Conservation (phyloP, 2,329 filamentous ascomycete genomes). For the Penicillium vulpinum region DNA sequence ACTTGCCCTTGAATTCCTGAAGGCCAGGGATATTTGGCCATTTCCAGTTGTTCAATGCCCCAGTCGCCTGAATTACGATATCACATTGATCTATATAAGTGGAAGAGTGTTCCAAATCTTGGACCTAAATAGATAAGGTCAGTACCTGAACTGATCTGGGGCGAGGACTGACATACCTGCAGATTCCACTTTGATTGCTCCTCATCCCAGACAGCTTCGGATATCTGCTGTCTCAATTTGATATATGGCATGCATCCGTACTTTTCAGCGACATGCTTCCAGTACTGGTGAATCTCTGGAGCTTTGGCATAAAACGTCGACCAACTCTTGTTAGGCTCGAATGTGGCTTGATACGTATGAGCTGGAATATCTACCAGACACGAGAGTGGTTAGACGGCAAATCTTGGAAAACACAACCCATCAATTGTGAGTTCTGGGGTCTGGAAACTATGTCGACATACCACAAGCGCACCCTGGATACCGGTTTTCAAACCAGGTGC, state of each 20-base stretch:
- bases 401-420: too few species aligned
- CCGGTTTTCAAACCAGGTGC: slow-evolving; percentile 38
- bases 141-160: not conserved
- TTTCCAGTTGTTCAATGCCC: slow-evolving; percentile 45
- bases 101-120: slow-evolving; percentile 24
- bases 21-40: slow-evolving; percentile 51
- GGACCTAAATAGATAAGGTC: slow-evolving; percentile 16
- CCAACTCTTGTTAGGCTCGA: slow-evolving; percentile 52
- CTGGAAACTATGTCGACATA: slow-evolving; percentile 16
- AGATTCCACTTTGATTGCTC: slow-evolving; percentile 30
- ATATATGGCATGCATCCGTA: slow-evolving; percentile 51
- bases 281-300: slow-evolving; percentile 52
- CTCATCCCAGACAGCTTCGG: slow-evolving; percentile 48
- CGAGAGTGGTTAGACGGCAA: not conserved
- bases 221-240: slow-evolving; percentile 49
- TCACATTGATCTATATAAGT: slow-evolving; percentile 32
- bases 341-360: slow-evolving; percentile 54
- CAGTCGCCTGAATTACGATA: slow-evolving; percentile 41
- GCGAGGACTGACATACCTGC: slow-evolving; percentile 17
- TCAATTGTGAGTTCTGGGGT: too few species aligned
- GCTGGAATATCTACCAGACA: slow-evolving; percentile 44
- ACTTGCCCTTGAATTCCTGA: slow-evolving; percentile 47
- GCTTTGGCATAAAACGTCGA: slow-evolving; percentile 51
- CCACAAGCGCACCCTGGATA: slow-evolving; percentile 42
- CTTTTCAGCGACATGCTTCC: slow-evolving; percentile 48